A percentile compares a stretch with the other conserved stretches of the same genome.
These are phyloP conservation scores for Pseudophaeomoniella oleicola DNA, from an alignment of 2,329 filamentous ascomycete species.

Conservation along the genomic window DNA sequence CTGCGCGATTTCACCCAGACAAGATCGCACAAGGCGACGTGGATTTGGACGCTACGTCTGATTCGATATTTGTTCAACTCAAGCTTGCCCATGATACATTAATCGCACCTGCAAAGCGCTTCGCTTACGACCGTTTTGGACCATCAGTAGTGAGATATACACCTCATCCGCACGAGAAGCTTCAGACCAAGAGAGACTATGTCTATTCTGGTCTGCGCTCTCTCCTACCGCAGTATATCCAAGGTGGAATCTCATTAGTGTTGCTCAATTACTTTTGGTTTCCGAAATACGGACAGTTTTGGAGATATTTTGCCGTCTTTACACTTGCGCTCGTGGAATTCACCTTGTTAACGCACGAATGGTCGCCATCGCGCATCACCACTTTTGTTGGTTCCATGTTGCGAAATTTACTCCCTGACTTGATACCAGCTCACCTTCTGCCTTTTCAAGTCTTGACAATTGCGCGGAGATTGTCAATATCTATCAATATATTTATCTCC, in stretches of 20 bases:
- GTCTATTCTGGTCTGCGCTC: conserved; percentile 48
- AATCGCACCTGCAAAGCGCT: conserved; percentile 58
- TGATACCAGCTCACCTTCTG: conserved; percentile 37
- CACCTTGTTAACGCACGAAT: conserved; percentile 39
- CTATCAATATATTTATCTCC: conserved; percentile 67
- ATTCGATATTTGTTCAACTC: conserved; percentile 61
- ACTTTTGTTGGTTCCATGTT: conserved; percentile 5
- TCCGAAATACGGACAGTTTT: conserved; percentile 19
- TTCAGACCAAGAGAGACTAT: conserved; percentile 54
- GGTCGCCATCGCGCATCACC: conserved; percentile 6
- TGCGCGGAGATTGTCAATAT: conserved; percentile 60
- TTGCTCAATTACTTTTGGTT: conserved; percentile 13
- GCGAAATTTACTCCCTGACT: conserved; percentile 17
- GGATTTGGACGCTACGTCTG: conserved; percentile 18
- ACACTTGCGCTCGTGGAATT: conserved; percentile 43
- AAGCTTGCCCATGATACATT: conserved; percentile 74
- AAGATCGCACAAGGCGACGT: conserved; percentile 40
- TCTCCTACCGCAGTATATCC: conserved; percentile 8
- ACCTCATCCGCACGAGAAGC: conserved; percentile 10
- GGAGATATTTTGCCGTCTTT: conserved; percentile 37
- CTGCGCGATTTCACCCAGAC: conserved; percentile 63
- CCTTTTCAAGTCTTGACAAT: conserved; percentile 75
- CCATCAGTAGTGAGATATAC: conserved; percentile 52
- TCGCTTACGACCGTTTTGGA: conserved; percentile 83
- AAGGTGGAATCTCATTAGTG: conserved; percentile 6